Conservation (phyloP, 2,329 filamentous ascomycete genomes). For the Graphilbum fragrans region DNA sequence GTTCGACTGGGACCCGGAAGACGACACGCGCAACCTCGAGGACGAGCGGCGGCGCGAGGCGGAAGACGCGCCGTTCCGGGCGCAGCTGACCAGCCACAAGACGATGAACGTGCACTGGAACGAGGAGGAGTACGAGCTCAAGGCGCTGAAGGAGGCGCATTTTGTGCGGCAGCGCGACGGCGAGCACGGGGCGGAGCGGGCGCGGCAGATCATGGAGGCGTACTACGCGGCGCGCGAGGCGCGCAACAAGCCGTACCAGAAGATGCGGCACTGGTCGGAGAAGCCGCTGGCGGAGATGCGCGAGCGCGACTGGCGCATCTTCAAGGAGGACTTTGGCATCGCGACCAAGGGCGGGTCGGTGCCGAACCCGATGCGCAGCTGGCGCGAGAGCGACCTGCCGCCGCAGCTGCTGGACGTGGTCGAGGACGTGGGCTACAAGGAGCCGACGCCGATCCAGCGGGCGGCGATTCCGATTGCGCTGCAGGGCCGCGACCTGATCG, state of each 20-base stretch:
- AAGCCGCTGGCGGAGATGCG: slow-evolving; percentile 90
- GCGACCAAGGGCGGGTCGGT: slow-evolving; percentile 83
- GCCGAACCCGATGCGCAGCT: slow-evolving; percentile 92
- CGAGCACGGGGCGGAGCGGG: slow-evolving; percentile 65
- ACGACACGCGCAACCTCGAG: slow-evolving; percentile 59
- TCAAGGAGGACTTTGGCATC: slow-evolving; percentile 99
- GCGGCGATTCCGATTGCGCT: slow-evolving; percentile 92
- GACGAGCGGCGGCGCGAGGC: slow-evolving; percentile 51
- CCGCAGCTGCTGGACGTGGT: slow-evolving; percentile 69
- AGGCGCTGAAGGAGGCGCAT: slow-evolving; percentile 8
- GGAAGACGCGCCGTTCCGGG: slow-evolving; percentile 37
- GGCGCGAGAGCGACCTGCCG: slow-evolving; percentile 76
- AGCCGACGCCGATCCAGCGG: slow-evolving; percentile 84
- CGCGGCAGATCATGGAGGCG: slow-evolving; percentile 73
- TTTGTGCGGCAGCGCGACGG: slow-evolving; percentile 49
- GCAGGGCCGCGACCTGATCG: slow-evolving; percentile 89
- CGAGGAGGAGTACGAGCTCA: slow-evolving; percentile 10
- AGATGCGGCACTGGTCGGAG: slow-evolving; percentile 87
- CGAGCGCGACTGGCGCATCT: slow-evolving; percentile 96
- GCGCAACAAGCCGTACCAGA: slow-evolving; percentile 56
- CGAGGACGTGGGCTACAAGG: slow-evolving; percentile 73
- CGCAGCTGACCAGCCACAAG: slow-evolving; percentile 7
- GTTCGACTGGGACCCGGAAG: slow-evolving; percentile 92
- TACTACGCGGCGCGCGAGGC: slow-evolving; percentile 67
- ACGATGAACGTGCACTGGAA: slow-evolving; percentile 7